Conservation (phyloP, 1,139 yeast species). For the Blastobotrys ciferrii region DNA sequence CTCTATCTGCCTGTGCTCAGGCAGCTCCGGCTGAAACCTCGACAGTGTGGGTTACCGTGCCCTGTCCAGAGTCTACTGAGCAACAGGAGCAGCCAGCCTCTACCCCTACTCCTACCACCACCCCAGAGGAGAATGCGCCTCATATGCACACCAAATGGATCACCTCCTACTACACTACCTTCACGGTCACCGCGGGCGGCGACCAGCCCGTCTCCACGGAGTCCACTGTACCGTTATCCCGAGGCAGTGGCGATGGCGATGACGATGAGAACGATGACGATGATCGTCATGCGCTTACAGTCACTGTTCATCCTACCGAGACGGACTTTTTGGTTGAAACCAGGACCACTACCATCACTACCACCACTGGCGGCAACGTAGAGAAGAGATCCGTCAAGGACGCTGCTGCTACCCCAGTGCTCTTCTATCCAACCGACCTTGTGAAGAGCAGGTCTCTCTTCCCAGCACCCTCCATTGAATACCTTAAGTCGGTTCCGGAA, state of each 20-base stretch:
- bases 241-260: not conserved
- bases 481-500: not conserved
- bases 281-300: slow-evolving; percentile 2
- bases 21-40: slow-evolving; percentile 7
- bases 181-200: slow-evolving; percentile 6
- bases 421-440: slow-evolving; percentile 7
- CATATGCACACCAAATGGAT: not conserved
- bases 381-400: slow-evolving; percentile 2
- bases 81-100: too few relatives aligned
- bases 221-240: slow-evolving; percentile 1
- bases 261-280: not conserved
- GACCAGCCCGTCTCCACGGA: not conserved
- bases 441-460: slow-evolving; percentile 1
- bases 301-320: slow-evolving; percentile 6
- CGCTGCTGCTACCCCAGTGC: not conserved
- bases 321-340: slow-evolving; percentile 4
- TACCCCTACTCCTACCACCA: too few relatives aligned
- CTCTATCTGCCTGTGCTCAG: slow-evolving; percentile 4
- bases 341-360: slow-evolving; percentile 1
- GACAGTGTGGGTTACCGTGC: not conserved
- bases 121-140: not conserved
- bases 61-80: not conserved
- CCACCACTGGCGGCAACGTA: not conserved
- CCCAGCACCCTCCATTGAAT: slow-evolving; percentile 2
- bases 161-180: slow-evolving; percentile 7